Evolutionary conservation across 1,284 basidiomycete genomes (phyloP), one percentile per base, ranked within the genome.

Genomic region (Marasmius oreades): DNA sequence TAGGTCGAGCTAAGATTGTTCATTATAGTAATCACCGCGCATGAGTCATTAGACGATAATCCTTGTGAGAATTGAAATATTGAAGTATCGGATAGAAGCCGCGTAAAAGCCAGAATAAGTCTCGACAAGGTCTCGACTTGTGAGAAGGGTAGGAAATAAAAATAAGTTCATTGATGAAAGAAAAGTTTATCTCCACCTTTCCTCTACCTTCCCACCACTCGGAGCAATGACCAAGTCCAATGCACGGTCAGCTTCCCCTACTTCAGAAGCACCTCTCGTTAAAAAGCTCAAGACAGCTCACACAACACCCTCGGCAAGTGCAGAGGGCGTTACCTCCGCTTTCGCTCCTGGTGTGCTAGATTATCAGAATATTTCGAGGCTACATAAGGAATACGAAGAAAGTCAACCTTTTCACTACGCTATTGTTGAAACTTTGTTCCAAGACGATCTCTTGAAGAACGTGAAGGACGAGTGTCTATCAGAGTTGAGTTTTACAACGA

Each of bases 401-500:
- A 86, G 78, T 61, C 68, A 77, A 53, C 95, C 95, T 0, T 98
- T 88, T 81, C 91, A 90, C 70, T 88, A 97, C 72, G 87, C 85
- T 28, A 79, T 94, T 55, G 80, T 98, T 51, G 84, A 90, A 48
- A 85, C 87, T 60, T 80, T 99, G 24, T 90, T 98, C 73, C 84
- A 89, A 66, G 90, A 96, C 64, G 87, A 90, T 20, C 79, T 97
- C 28, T 80, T 96, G 55, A 77, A 76, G 60, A 78, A 79, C 31
- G 91, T 92, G 53, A 90, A 90, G 70, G 84, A 91, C 62, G 91
- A 93, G 69, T 88, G 95, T 64, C 76, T 94, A 62, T 77, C 80
- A 44, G 87, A 97, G 64, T 85, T 99, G 67, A 91, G 85, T 65
- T 98, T 98, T 72, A 88, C 93, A 6, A 90, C 95, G 73, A 99